Evolutionary conservation across 495 filamentous ascomycete genomes (phyloP).

Genomic region (Penicillium silybi): DNA sequence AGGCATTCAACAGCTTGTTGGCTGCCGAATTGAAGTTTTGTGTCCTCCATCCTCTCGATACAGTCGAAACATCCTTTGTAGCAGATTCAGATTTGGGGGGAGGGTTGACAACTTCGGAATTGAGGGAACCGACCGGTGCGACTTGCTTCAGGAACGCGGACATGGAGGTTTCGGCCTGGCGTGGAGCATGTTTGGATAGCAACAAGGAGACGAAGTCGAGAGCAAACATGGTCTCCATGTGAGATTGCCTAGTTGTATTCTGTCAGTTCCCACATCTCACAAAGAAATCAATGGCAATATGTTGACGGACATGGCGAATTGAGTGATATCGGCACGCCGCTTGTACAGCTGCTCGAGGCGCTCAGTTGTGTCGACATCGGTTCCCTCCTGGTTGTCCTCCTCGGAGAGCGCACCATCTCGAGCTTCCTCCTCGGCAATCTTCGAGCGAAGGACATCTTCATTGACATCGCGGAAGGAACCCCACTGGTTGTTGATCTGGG

Average conservation of each 20-base stretch:
- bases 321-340: conserved; percentile 40
- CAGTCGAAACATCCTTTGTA: conserved; percentile 49
- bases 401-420: conserved; percentile 35
- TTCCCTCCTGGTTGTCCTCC: conserved; percentile 25
- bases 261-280: conserved; percentile 1
- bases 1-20: conserved; percentile 68
- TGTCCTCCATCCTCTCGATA: conserved; percentile 75
- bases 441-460: conserved; percentile 55
- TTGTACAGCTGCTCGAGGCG: conserved; percentile 42
- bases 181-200: conserved; percentile 69
- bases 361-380: conserved; percentile 36
- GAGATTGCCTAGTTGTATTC: conserved; percentile 49
- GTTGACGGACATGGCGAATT: conserved; percentile 39
- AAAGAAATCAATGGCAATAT: background rate
- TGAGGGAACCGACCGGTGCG: conserved; percentile 70
- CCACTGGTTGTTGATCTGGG: conserved; percentile 67
- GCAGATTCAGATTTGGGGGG: conserved; percentile 49
- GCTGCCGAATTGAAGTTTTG: conserved; percentile 71
- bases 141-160: conserved; percentile 62
- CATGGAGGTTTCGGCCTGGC: conserved; percentile 63
- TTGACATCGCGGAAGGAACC: conserved; percentile 70
- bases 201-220: conserved; percentile 85
- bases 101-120: conserved; percentile 62
- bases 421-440: conserved; percentile 51
- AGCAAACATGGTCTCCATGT: conserved; percentile 60